Percentiles rank a stretch among this genome's conserved stretches.
Conservation (phyloP, 306 rosid genomes). For the Cucurbita ficifolia region DNA sequence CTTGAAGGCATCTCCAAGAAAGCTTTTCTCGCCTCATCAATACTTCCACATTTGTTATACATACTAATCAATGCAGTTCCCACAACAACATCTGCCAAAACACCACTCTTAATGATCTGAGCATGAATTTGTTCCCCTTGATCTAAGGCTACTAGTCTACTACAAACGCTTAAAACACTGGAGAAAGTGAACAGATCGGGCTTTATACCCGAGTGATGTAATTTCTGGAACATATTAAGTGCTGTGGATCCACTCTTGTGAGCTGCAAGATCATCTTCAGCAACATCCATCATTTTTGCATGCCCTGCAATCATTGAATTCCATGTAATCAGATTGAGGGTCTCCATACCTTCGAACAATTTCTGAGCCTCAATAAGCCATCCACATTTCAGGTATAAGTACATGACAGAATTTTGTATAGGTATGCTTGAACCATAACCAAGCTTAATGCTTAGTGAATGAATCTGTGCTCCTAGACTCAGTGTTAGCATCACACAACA, state of each 20-base stretch:
- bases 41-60: constrained; percentile 82
- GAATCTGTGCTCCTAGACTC: constrained; percentile 54
- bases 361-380: constrained; percentile 43
- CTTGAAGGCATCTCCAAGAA: constrained; percentile 75
- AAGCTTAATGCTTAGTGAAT: constrained; percentile 38
- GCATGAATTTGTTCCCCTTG: constrained; percentile 84
- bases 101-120: constrained; percentile 55
- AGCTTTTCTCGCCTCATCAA: constrained; percentile 65
- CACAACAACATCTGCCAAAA: constrained; percentile 52
- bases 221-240: constrained; percentile 33
- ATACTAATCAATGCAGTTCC: constrained; percentile 57
- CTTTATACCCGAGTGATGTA: constrained; percentile 46
- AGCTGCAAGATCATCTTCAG: constrained; percentile 43
- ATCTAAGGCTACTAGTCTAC: constrained; percentile 52
- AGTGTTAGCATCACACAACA: constrained; percentile 44
- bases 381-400: constrained; percentile 64
- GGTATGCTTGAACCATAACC: constrained; percentile 45
- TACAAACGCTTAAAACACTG: constrained; percentile 55
- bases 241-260: constrained; percentile 54
- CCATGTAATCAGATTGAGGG: constrained; percentile 56
- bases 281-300: constrained; percentile 51
- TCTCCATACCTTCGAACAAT: constrained; percentile 42
- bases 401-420: constrained; percentile 47
- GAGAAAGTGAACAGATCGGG: constrained; percentile 74
- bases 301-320: constrained; percentile 82